Evolutionary conservation across 306 rosid genomes (phyloP).

Genomic region (Medicago ruthenica): DNA sequence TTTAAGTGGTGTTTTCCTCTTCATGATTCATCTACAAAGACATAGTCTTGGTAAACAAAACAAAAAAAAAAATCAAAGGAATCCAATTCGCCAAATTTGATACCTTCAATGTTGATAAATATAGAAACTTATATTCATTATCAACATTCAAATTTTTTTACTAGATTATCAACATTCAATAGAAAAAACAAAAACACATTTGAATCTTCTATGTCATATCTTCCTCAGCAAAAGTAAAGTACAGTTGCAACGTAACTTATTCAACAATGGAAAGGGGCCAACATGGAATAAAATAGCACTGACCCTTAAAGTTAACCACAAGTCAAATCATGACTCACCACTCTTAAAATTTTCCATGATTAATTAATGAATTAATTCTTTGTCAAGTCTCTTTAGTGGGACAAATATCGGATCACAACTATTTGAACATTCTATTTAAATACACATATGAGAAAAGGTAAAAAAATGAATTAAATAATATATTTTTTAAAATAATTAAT

Average conservation of each 20-base stretch:
- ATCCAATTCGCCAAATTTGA: not conserved
- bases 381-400: not conserved
- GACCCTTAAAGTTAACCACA: constrained; percentile 22
- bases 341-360: constrained; percentile 1
- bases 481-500: too few relatives aligned
- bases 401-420: too few relatives aligned
- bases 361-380: not conserved
- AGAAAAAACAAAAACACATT: not conserved
- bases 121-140: not conserved
- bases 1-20: too few relatives aligned
- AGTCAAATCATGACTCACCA: constrained; percentile 39
- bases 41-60: too few relatives aligned
- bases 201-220: not conserved
- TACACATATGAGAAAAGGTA: too few relatives aligned
- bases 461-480: too few relatives aligned
- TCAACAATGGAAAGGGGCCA: not conserved
- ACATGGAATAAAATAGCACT: constrained; percentile 40
- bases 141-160: not conserved
- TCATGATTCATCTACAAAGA: too few relatives aligned
- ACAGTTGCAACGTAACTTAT: not conserved
- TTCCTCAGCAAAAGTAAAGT: not conserved
- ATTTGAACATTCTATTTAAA: too few relatives aligned
- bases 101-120: not conserved
- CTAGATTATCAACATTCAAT: not conserved
- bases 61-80: too few relatives aligned